Evolutionary conservation across 352 stramenopile species (phyloP), one percentile per base, ranked within the genome.

Genomic region (Globisporangium nagaii): DNA sequence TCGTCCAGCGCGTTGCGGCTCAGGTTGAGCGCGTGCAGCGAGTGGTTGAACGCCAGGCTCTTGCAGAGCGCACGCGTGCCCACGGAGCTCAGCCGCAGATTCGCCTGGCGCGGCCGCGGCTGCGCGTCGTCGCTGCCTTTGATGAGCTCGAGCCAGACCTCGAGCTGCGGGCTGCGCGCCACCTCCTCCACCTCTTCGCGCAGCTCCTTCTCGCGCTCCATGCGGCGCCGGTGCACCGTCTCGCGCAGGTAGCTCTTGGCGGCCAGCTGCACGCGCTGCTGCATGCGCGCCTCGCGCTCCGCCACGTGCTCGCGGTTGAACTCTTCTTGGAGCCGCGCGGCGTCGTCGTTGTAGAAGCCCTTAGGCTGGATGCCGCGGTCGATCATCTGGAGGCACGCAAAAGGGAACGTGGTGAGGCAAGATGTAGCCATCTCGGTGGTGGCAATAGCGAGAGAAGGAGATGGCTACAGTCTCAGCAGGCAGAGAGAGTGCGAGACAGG

Each of bases 291-390:
- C 28, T 89, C 77, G 17, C 71, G 71, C 55, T 93, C 82, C 2
- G 75, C 72, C 24, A 63, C 66, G 61, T 90, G 75, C 44, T 90
- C 79, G 44, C 75, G 70, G 51, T 89, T 81, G 60, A 89, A 88
- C 53, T 88, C 77, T 27, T 93, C 79, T 49, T 93, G 82, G 10
- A 93, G 67, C n/a, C 79, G 75, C 30, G 71, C 70, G 20, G 79
- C 82, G 60, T 93, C 79, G 60, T 93, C 82, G 56, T 90, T 93
- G 67, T 86, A 93, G 44, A 90, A 93, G 12, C 78, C 82, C 44
- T 93, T 89, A 36, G 82, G 79, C 53, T 93, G 82, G 49, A 90
- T 90, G 20, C 82, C 79, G 54, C 82, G 82, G 60, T 93, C 82
- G 47, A 90, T 84, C 73, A 90, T 86, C 76, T 85, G 44, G 45